Percentiles rank a stretch among this genome's conserved stretches.
phyloP scores from a whole-genome alignment of 192 early-diverging fungal species.

The Entomortierella chlamydospora region DNA sequence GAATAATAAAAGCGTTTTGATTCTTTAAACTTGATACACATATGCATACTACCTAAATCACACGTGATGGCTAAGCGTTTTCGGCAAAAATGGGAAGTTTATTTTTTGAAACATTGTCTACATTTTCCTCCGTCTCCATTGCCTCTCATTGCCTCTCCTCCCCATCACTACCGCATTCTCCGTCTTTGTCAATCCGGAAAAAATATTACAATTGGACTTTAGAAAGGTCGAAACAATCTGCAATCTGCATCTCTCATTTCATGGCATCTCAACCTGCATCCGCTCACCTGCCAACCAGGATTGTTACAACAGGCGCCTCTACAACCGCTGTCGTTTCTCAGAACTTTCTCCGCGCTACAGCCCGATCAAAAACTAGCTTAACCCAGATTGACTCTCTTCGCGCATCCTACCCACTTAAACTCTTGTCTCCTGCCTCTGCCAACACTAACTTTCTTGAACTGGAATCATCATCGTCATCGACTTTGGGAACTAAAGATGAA shows the following conservation, averaged over 20 bases:
- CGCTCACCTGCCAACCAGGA: constrained; percentile 30
- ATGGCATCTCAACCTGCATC: constrained; percentile 48
- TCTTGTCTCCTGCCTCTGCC: constrained; percentile 37
- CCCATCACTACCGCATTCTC: too few relatives aligned
- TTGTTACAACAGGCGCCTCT: constrained; percentile 29
- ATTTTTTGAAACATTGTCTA: too few relatives aligned
- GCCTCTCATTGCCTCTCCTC: too few relatives aligned
- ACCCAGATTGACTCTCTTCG: constrained; percentile 53
- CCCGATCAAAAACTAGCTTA: constrained; percentile 41
- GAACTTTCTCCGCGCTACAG: constrained; percentile 38
- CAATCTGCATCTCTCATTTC: not conserved
- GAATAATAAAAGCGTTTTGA: not conserved
- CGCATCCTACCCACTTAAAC: constrained; percentile 44
- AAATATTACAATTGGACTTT: too few relatives aligned
- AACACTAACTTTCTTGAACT: constrained; percentile 12
- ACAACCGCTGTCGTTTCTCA: constrained; percentile 50
- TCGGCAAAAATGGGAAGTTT: too few relatives aligned
- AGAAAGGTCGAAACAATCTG: too few relatives aligned
- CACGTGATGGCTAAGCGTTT: too few relatives aligned
- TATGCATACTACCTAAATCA: too few relatives aligned
- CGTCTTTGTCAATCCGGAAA: too few relatives aligned
- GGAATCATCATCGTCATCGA: not conserved
- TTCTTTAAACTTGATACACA: too few relatives aligned
- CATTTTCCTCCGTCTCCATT: too few relatives aligned
- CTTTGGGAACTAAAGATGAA: not conserved